Conservation (phyloP, 1,284 basidiomycete species). For the Ceratobasidium sp. region DNA sequence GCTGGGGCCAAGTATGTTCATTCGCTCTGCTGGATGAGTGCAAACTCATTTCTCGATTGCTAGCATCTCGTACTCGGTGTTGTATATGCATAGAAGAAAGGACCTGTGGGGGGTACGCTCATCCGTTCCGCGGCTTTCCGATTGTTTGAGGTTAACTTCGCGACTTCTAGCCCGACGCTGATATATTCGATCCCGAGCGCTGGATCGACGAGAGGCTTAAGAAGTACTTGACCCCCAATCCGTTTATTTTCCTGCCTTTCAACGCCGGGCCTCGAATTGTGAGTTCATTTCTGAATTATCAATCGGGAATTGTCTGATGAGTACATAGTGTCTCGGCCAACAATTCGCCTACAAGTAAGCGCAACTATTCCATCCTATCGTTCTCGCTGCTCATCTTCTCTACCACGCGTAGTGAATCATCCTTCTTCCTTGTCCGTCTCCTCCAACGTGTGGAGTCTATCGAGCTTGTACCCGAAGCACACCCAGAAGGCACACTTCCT, state of each 20-base stretch:
- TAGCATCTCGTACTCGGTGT: conserved; percentile 49
- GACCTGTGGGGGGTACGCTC: conserved; percentile 51
- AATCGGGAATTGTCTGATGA: too few species aligned
- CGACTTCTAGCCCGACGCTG: conserved; percentile 60
- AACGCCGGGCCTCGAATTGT: conserved; percentile 66
- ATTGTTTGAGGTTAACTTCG: neutral
- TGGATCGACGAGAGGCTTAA: conserved; percentile 66
- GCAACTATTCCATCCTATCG: conserved; percentile 51
- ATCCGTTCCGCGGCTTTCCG: neutral
- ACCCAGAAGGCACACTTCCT: conserved; percentile 59
- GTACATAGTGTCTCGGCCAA: conserved; percentile 62
- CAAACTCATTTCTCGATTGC: conserved; percentile 41
- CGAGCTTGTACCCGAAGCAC: conserved; percentile 59
- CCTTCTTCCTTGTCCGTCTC: conserved; percentile 72
- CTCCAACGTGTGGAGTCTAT: conserved; percentile 67
- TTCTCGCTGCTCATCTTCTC: conserved; percentile 43
- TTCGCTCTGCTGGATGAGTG: too few species aligned
- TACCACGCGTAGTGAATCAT: conserved; percentile 64
- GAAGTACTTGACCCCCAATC: conserved; percentile 65
- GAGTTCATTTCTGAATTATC: too few species aligned
- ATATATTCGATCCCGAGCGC: conserved; percentile 68
- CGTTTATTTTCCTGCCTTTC: conserved; percentile 71
- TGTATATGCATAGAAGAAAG: conserved; percentile 48
- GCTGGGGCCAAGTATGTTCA: conserved; percentile 44
- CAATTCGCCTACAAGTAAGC: conserved; percentile 54